Base-by-base conservation (phyloP, 192 early-diverging fungal genomes). In the Linderina pennispora region DNA sequence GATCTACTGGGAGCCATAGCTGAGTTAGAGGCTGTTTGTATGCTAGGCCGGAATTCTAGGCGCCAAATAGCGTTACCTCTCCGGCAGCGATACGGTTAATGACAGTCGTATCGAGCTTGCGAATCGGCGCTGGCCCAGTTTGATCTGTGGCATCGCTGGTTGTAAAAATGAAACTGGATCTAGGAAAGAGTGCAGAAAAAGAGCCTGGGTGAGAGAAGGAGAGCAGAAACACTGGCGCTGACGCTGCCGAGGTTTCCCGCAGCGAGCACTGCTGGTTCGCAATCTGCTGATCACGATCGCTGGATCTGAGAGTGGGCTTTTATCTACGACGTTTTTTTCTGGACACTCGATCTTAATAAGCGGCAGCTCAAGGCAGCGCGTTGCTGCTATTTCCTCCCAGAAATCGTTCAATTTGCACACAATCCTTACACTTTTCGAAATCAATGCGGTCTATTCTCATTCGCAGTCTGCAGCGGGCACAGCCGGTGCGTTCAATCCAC, bases 1-100 rank as follows among this genome's bases (percentile, higher is more conserved):
- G 33, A 98, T 89, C 86, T 93, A 54, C 39, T 42, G 20, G 23
- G 18, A 28, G 18, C 7, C 31, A 14, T 26, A 38, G 33, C 26
- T 39, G 46, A 31, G 32, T 15, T 43, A 48, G 24, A n/a, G n/a
- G n/a, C n/a, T n/a, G n/a, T n/a, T n/a, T n/a, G n/a, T n/a, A n/a
- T n/a, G n/a, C n/a, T n/a, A n/a, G n/a, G n/a, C n/a, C n/a, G n/a
- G 19, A 8, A 32, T 34, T 24, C 16, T 15, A 14, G 1, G 26
- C 21, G 5, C 38, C 17, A 40, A 5, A 25, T 28, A 50, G 4
- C 54, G 65, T n/a, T 55, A 87, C 87, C 76, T 98, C 96, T 37
- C 96, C 96, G 3, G 96, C 96, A 6, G 96, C 96, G 53, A 98
- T 98, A 39, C 91, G 75, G 71, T 98, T 97, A 37, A 97, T 80